Percentiles rank a stretch among this genome's conserved stretches.
These are phyloP conservation scores for Kodamaea alishanica DNA, from an alignment of 1,139 yeast genomes.

Conservation along the genomic window DNA sequence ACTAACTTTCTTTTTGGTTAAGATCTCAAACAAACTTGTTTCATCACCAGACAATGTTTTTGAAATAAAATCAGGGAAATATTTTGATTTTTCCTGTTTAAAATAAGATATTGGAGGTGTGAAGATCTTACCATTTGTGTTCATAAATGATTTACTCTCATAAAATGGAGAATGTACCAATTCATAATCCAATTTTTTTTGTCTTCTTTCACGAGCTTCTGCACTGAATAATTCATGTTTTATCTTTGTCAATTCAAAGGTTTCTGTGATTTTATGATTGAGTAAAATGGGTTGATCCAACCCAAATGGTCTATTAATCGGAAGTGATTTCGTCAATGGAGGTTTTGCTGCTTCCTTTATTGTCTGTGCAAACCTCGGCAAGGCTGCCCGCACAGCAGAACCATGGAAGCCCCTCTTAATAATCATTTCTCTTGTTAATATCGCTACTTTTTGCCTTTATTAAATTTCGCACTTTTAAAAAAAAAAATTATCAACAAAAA, in stretches of 20 bases:
- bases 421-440: too few relatives aligned
- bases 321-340: constrained; percentile 15
- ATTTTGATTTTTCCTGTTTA: constrained; percentile 68
- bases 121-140: constrained; percentile 82
- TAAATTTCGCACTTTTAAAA: constrained; percentile 1
- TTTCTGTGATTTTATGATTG: constrained; percentile 21
- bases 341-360: constrained; percentile 18
- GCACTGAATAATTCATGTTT: constrained; percentile 29
- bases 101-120: constrained; percentile 75
- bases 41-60: constrained; percentile 46
- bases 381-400: not conserved
- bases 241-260: constrained; percentile 22
- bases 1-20: constrained; percentile 51
- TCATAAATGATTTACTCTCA: constrained; percentile 73
- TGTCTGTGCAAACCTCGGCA: constrained; percentile 15
- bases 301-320: constrained; percentile 41
- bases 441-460: not conserved
- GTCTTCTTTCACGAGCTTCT: constrained; percentile 53
- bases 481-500: constrained; percentile 5
- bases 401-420: constrained; percentile 5
- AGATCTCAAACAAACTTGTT: constrained; percentile 30
- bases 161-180: constrained; percentile 83
- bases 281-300: constrained; percentile 30
- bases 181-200: constrained; percentile 60
- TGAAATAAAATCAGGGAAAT: constrained; percentile 80